Evolutionary conservation across 163 green algal species (phyloP), one percentile per base, ranked within the genome.

Genomic region (Trebouxia gelatinosa): DNA sequence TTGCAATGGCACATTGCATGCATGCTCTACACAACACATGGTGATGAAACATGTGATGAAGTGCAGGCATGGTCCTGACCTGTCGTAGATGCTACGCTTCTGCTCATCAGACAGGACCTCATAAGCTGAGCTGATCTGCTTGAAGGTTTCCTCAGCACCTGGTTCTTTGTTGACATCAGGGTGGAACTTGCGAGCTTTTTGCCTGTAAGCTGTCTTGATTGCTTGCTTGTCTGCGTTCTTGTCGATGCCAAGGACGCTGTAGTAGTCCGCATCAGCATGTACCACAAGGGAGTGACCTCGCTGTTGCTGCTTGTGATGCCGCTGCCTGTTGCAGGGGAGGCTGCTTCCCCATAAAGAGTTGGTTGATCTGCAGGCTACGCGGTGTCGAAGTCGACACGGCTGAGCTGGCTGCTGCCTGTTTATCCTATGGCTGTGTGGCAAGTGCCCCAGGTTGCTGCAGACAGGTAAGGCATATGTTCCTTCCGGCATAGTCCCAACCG

Each of bases 141-240:
- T 99, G 89, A 99, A 99, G 26, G 89, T 94, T 0, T 97, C 92
- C 83, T 99, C 96, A 1, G 96, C 96, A 0, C 92, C 94, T 3
- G 92, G 74, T 38, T 98, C 95, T 81, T 98, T 98, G 86, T 99
- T 99, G 0, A 99, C 96, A 71, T 99, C 96, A 4, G 96, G 96
- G 58, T 99, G 96, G 75, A 89, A 98, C 81, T 99, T 98, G 40
- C 96, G 89, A 3, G 96, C 96, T 80, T 95, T 89, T 67, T 93
- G 87, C 16, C 91, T 84, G 87, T 99, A 99, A 2, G 96, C 92
- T 46, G 87, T 88, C 87, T 99, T 99, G 78, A 99, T 97, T 5
- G 89, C 88, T 84, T 97, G 96, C 83, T 97, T 97, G 84, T 97
- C 92, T 31, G 95, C 93, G 16, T 39, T 75, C 7, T 86, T 80